Evolutionary conservation across 2,329 filamentous ascomycete species (phyloP).

Genomic region (Cercospora sp.): DNA sequence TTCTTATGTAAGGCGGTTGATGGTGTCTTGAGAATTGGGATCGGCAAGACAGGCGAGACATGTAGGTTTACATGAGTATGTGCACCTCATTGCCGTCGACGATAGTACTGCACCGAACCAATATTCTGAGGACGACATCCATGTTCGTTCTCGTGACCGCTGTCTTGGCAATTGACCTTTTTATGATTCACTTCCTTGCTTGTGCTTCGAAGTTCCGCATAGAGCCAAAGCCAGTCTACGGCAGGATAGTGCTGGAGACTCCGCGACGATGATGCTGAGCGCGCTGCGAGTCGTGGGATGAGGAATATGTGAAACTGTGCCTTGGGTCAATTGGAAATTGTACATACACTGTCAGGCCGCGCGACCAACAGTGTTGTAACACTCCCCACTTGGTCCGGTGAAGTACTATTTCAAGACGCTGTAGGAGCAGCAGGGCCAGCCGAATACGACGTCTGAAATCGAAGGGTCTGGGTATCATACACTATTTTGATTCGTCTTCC

Average conservation of each 20-base stretch:
- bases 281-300: too few species aligned
- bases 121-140: not conserved
- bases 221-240: not conserved
- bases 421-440: not conserved
- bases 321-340: too few species aligned
- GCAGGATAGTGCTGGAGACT: not conserved
- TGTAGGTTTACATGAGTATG: not conserved
- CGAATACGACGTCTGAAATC: not conserved
- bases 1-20: not conserved
- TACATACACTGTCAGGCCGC: too few species aligned
- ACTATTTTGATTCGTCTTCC: not conserved
- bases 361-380: too few species aligned
- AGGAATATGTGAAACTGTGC: too few species aligned
- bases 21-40: not conserved
- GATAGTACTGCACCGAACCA: not conserved
- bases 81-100: not conserved
- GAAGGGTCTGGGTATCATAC: slow-evolving; percentile 22
- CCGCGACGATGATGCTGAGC: too few species aligned
- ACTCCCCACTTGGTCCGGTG: too few species aligned
- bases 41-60: not conserved
- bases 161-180: not conserved
- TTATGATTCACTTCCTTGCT: not conserved
- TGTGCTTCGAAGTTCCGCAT: not conserved
- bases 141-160: not conserved
- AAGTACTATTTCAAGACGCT: not conserved